phyloP scores from a whole-genome alignment of 805 yeast genomes.

The Tetrapisispora taiwanensis region DNA sequence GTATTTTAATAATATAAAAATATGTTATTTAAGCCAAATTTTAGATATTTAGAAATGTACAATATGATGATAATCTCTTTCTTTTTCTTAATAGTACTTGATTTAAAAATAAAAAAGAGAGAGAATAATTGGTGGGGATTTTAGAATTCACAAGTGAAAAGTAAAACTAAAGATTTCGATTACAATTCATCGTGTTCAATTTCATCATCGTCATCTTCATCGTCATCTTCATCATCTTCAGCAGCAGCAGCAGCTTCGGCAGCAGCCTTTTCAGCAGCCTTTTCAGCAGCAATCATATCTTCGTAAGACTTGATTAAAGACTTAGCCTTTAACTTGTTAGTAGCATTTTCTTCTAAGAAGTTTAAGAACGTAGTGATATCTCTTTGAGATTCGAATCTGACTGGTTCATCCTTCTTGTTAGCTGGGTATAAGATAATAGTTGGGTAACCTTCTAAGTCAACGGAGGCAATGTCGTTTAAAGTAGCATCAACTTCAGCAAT shows the following conservation, averaged over 20 bases:
- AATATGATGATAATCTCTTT: too few species aligned
- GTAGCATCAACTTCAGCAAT: slow-evolving; percentile 88
- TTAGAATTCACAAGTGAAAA: too few species aligned
- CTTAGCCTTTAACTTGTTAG: slow-evolving; percentile 47
- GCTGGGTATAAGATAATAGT: slow-evolving; percentile 88
- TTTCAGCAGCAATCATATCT: slow-evolving; percentile 9
- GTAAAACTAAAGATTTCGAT: not conserved
- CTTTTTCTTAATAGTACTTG: too few species aligned
- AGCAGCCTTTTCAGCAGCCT: slow-evolving; percentile 9
- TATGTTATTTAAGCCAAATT: too few species aligned
- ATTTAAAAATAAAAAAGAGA: too few species aligned
- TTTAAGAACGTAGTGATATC: slow-evolving; percentile 57
- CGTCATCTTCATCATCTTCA: slow-evolving; percentile 18
- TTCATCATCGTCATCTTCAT: slow-evolving; percentile 4
- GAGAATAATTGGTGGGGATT: not conserved
- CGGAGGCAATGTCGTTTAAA: slow-evolving; percentile 67
- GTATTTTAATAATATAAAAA: too few species aligned
- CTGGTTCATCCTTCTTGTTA: slow-evolving; percentile 55
- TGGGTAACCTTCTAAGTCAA: slow-evolving; percentile 83
- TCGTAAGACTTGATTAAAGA: slow-evolving; percentile 21
- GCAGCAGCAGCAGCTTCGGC: slow-evolving; percentile 11
- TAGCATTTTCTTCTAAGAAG: slow-evolving; percentile 64
- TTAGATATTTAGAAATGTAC: too few species aligned
- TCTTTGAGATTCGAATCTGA: slow-evolving; percentile 62
- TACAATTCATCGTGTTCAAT: slow-evolving; percentile 26